Evolutionary conservation across 2,329 filamentous ascomycete genomes (phyloP).

Genomic region (Fusarium pilosicola): DNA sequence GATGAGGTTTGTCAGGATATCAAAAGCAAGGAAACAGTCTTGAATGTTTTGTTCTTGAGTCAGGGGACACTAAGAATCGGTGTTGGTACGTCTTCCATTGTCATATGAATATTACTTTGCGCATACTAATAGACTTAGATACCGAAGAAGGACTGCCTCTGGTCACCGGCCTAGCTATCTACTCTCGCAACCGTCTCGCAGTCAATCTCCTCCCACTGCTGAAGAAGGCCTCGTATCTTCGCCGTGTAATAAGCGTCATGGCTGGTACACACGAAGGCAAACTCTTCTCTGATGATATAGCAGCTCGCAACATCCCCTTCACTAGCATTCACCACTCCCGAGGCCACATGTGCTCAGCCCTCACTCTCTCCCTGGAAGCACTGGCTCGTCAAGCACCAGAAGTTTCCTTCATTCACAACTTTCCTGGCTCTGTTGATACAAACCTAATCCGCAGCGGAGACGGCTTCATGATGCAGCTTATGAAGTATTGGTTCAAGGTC

Average conservation of each 20-base stretch:
- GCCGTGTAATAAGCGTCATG: slow-evolving; percentile 43
- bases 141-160: slow-evolving; percentile 67
- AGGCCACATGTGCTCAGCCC: slow-evolving; percentile 35
- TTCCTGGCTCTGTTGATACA: slow-evolving; percentile 45
- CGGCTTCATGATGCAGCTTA: slow-evolving; percentile 26
- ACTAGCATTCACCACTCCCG: slow-evolving; percentile 21
- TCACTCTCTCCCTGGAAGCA: slow-evolving; percentile 43
- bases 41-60: slow-evolving; percentile 60
- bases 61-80: slow-evolving; percentile 49
- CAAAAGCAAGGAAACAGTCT: slow-evolving; percentile 51
- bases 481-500: slow-evolving; percentile 29
- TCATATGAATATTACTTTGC: too few species aligned
- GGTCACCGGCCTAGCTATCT: slow-evolving; percentile 62
- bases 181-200: slow-evolving; percentile 67
- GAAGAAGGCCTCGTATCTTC: slow-evolving; percentile 25
- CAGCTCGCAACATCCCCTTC: slow-evolving; percentile 36
- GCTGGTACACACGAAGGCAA: slow-evolving; percentile 35
- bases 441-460: slow-evolving; percentile 36
- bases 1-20: slow-evolving; percentile 60
- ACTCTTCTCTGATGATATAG: slow-evolving; percentile 39
- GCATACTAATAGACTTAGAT: slow-evolving; percentile 50
- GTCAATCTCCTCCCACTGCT: slow-evolving; percentile 67
- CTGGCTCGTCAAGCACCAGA: slow-evolving; percentile 34
- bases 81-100: slow-evolving; percentile 10
- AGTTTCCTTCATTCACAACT: slow-evolving; percentile 46